A percentile compares a stretch with the other conserved stretches of the same genome.
phyloP scores from a whole-genome alignment of 140 eudicot genomes.

The Anethum foeniculum region DNA sequence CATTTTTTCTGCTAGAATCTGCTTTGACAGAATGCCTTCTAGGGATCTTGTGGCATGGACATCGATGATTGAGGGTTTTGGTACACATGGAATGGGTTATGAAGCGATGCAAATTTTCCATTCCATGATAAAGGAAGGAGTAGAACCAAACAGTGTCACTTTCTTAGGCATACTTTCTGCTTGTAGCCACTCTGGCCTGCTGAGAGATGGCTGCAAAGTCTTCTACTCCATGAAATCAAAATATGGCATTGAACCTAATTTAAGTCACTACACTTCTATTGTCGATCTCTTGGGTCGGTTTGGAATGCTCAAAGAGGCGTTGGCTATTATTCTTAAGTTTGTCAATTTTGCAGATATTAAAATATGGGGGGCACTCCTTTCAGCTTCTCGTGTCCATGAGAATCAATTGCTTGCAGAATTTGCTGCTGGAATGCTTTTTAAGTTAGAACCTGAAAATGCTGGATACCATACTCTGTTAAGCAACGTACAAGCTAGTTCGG shows the following conservation, averaged over 20 bases:
- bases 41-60: conserved; percentile 40
- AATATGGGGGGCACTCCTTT: conserved; percentile 40
- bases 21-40: conserved; percentile 24
- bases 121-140: conserved; percentile 29
- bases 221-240: conserved; percentile 29
- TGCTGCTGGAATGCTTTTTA: conserved; percentile 32
- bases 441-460: conserved; percentile 33
- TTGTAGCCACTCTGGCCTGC: conserved; percentile 44
- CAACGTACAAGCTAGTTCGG: conserved; percentile 31
- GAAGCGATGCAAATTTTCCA: conserved; percentile 27
- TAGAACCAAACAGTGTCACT: conserved; percentile 35
- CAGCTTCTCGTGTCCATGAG: conserved; percentile 27
- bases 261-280: conserved; percentile 34
- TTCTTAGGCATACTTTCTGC: conserved; percentile 40
- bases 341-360: conserved; percentile 26
- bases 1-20: conserved; percentile 30
- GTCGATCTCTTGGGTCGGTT: conserved; percentile 40
- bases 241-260: conserved; percentile 25
- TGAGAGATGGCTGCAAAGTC: conserved; percentile 27
- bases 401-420: conserved; percentile 23
- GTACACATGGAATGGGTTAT: conserved; percentile 31
- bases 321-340: conserved; percentile 23
- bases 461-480: conserved; percentile 35
- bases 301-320: conserved; percentile 32
- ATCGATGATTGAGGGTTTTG: conserved; percentile 45